Conservation (phyloP, 129 eudicot genomes). For the Oenanthe sinensis region DNA sequence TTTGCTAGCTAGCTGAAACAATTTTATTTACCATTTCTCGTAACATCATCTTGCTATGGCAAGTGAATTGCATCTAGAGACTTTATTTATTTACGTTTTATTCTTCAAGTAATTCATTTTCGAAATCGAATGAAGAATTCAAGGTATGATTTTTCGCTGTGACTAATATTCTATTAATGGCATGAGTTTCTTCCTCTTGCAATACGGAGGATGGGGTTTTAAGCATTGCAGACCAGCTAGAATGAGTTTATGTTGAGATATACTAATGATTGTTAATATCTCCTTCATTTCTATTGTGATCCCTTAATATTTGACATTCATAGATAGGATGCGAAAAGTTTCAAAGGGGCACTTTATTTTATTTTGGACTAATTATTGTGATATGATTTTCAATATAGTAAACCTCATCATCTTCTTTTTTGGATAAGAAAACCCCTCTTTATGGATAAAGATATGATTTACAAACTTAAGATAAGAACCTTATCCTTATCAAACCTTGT, state of each 20-base stretch:
- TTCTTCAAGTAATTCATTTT: too few species aligned
- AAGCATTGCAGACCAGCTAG: neutral
- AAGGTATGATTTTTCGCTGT: neutral
- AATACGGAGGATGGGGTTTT: neutral
- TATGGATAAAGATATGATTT: neutral
- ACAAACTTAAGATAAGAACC: neutral
- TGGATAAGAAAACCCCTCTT: neutral
- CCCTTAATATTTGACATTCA: too few species aligned
- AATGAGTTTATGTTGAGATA: neutral
- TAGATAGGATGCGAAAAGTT: too few species aligned
- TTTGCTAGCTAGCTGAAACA: too few species aligned
- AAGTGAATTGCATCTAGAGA: neutral
- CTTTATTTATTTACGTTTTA: neutral
- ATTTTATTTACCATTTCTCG: too few species aligned
- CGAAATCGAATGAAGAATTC: neutral
- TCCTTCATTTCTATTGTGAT: too few species aligned
- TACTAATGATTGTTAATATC: neutral
- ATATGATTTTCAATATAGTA: neutral
- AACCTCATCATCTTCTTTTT: neutral
- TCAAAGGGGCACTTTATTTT: neutral
- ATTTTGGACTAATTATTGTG: neutral
- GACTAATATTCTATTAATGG: neutral
- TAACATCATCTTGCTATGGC: too few species aligned
- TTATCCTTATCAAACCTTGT: conserved; percentile 5
- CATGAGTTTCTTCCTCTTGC: neutral